Evolutionary conservation across 2,329 filamentous ascomycete genomes (phyloP).

Genomic region (Fusarium redolens): DNA sequence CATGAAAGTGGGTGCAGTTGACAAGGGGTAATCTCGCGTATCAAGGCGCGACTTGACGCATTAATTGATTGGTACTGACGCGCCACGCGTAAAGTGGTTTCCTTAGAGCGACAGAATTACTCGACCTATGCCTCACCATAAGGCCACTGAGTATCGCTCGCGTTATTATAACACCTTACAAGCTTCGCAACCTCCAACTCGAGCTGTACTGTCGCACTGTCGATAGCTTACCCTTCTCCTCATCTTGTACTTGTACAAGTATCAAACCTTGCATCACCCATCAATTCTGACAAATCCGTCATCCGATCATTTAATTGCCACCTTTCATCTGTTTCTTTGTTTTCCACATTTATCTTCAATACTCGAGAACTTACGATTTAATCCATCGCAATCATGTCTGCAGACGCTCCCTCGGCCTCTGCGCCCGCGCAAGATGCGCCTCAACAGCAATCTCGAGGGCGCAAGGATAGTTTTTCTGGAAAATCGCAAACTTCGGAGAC

Average conservation of each 20-base stretch:
- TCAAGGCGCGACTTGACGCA: constrained; percentile 52
- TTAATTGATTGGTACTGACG: constrained; percentile 56
- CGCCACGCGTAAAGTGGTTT: constrained; percentile 53
- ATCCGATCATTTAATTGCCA: background rate
- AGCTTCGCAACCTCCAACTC: constrained; percentile 5
- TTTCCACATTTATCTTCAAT: background rate
- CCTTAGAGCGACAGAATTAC: background rate
- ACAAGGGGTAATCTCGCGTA: constrained; percentile 43
- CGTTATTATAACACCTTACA: constrained; percentile 30
- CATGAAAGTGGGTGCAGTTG: constrained; percentile 30
- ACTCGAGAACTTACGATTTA: background rate
- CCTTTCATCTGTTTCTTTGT: background rate
- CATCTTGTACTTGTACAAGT: constrained; percentile 9
- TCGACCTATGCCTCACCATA: background rate
- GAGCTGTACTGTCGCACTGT: background rate
- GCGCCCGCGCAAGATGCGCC: constrained; percentile 37
- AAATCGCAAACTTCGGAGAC: constrained; percentile 66
- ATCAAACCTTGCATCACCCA: constrained; percentile 17
- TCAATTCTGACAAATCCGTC: constrained; percentile 4
- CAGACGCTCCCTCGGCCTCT: constrained; percentile 52
- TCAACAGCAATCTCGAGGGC: constrained; percentile 46
- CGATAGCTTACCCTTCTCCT: constrained; percentile 16
- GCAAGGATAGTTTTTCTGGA: constrained; percentile 70
- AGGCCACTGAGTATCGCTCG: background rate
- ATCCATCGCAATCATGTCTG: constrained; percentile 47